Conservation (phyloP, 345 rosid genomes). For the Sisymbrium altissimum region DNA sequence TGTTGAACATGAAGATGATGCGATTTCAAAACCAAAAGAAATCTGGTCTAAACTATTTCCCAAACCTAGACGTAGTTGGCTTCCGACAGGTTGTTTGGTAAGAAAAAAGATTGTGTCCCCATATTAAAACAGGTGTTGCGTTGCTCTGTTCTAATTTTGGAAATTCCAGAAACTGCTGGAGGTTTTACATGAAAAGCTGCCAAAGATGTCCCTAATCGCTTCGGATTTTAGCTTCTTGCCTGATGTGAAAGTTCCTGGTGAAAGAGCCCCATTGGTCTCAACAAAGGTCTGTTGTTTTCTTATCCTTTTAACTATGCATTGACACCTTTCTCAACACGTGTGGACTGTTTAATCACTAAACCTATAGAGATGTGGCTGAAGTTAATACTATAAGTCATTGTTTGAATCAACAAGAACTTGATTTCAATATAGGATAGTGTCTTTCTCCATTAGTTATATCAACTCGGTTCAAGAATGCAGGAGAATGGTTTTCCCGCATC, state of each 20-base stretch:
- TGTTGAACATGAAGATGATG: conserved; percentile 45
- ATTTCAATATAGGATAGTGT: not conserved
- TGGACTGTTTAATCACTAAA: conserved; percentile 9
- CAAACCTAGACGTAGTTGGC: conserved; percentile 88
- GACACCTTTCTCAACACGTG: not conserved
- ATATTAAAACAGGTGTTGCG: not conserved
- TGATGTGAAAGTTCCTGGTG: conserved; percentile 86
- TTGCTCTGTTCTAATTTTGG: conserved; percentile 23
- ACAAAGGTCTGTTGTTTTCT: conserved; percentile 55
- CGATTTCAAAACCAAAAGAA: conserved; percentile 39
- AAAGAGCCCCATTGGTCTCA: conserved; percentile 95
- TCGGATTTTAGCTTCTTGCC: conserved; percentile 97
- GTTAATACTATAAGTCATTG: not conserved
- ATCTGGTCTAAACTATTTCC: conserved; percentile 82
- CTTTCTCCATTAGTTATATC: not conserved
- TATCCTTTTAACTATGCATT: not conserved
- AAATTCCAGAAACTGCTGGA: conserved; percentile 72
- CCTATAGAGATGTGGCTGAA: not conserved
- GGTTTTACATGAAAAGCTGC: conserved; percentile 72
- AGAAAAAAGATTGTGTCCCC: conserved; percentile 15
- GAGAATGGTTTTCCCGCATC: not conserved
- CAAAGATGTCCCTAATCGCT: conserved; percentile 94
- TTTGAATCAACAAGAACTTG: conserved; percentile 4
- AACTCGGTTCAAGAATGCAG: not conserved
- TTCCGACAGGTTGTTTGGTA: conserved; percentile 98